Evolutionary conservation across 768 basidiomycete genomes (phyloP).

Genomic region (Rubroboletus pulcherrimus): DNA sequence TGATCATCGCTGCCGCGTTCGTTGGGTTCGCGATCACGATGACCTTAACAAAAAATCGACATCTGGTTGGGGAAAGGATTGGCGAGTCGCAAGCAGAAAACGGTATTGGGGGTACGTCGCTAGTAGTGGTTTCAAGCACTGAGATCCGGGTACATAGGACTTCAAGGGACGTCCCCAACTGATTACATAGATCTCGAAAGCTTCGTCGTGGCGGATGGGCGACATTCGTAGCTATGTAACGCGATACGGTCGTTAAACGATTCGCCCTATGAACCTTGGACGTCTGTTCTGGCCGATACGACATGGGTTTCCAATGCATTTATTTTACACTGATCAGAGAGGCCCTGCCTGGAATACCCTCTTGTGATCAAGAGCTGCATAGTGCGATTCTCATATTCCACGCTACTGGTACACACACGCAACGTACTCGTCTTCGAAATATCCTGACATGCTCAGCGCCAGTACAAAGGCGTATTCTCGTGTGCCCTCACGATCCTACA

Average conservation of each 20-base stretch:
- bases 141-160: not conserved
- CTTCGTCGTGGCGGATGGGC: not conserved
- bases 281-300: not conserved
- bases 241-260: not conserved
- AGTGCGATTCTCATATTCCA: not conserved
- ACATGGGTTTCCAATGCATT: not conserved
- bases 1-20: constrained; percentile 17
- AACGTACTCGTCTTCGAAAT: not conserved
- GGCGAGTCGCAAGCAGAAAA: constrained; percentile 15
- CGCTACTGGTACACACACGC: not conserved
- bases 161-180: not conserved
- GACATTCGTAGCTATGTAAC: no score
- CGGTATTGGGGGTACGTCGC: constrained; percentile 20
- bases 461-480: constrained; percentile 35
- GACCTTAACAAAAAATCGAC: constrained; percentile 18
- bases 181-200: not conserved
- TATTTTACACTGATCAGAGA: not conserved
- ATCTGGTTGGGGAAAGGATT: constrained; percentile 14
- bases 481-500: constrained; percentile 37
- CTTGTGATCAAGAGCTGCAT: not conserved
- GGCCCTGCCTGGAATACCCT: not conserved
- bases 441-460: constrained; percentile 23
- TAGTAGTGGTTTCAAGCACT: constrained; percentile 12
- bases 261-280: not conserved
- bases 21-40: constrained; percentile 19